These are phyloP conservation scores for Podosphaera xanthii DNA, from an alignment of 2,329 filamentous ascomycete genomes.

Conservation along the genomic window DNA sequence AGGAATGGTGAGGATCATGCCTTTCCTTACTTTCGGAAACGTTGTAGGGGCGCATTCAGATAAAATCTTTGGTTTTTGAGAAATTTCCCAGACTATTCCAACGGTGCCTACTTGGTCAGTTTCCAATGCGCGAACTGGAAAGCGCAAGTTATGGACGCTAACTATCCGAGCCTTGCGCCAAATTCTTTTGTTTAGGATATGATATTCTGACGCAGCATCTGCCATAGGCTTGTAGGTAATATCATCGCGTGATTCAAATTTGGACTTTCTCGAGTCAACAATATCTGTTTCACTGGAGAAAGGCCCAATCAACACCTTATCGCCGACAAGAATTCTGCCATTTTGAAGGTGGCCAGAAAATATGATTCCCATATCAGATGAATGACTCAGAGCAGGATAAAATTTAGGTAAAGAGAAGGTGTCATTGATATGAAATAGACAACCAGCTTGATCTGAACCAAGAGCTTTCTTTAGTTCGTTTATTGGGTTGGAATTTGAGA, in stretches of 20 bases:
- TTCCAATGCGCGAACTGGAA: slow-evolving; percentile 55
- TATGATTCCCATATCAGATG: slow-evolving; percentile 38
- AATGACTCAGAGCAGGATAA: slow-evolving; percentile 24
- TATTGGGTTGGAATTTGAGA: slow-evolving; percentile 32
- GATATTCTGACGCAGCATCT: slow-evolving; percentile 17
- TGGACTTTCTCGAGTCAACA: slow-evolving; percentile 17
- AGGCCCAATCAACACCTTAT: slow-evolving; percentile 58
- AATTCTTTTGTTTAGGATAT: slow-evolving; percentile 28
- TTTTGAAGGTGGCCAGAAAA: slow-evolving; percentile 69
- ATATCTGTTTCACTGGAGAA: slow-evolving; percentile 36
- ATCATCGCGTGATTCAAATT: slow-evolving; percentile 28
- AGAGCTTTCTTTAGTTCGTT: slow-evolving; percentile 29
- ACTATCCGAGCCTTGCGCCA: slow-evolving; percentile 67
- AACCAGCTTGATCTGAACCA: slow-evolving; percentile 35
- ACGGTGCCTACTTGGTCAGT: slow-evolving; percentile 78
- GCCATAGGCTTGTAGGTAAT: slow-evolving; percentile 16
- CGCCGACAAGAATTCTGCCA: slow-evolving; percentile 54
- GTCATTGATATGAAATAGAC: slow-evolving; percentile 77
- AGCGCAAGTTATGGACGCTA: slow-evolving; percentile 68
- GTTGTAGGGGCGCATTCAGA: slow-evolving; percentile 15
- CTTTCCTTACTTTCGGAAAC: slow-evolving; percentile 37
- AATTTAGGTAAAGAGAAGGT: slow-evolving; percentile 54
- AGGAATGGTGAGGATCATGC: slow-evolving; percentile 56
- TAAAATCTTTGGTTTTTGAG: slow-evolving; percentile 13
- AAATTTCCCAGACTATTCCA: slow-evolving; percentile 41